Base-by-base conservation (phyloP, 2,329 filamentous ascomycete genomes). In the Alternaria tenuissima region DNA sequence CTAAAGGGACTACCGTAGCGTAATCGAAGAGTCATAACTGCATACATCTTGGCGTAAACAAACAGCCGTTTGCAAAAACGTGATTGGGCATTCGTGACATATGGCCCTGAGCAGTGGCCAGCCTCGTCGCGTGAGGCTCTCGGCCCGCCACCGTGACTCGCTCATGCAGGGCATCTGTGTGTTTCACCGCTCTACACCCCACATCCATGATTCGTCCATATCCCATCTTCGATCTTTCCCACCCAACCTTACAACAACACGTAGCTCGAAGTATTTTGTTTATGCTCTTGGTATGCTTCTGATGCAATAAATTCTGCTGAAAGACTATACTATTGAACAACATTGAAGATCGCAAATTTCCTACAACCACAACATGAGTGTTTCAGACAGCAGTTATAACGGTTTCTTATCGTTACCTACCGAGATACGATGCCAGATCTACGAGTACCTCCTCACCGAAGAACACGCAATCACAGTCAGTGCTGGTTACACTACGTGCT, bases 371-470 rank as follows among this genome's bases (percentile, higher is more conserved):
- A 52, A 14, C 3, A 61, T 61, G 58, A 9, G 12, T 14, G 43
- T 26, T n/a, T 32, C 49, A 11, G 42, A 59, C 18, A 53, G 46
- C 49, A 39, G 41, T 16, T 57, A 64, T 46, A 64, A 67, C 38
- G 65, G 60, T 38, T 65, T 72, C 41, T 61, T 71, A 20, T 63
- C 64, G 7, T 49, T 81, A 14, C 79, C 80, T 5, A 70, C 75
- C 20, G 80, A 82, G 67, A 63, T 82, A 24, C 75, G 80, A 44
- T 79, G 81, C 38, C 69, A 76, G 16, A 80, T 82, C 51, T 82
- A 81, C 70, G 72, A 76, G 34, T 76, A 76, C 57, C 75, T 78
- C 18, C 71, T 81, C 24, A 68, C 74, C 57, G 76, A 79, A 55
- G 62, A 68, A 32, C 69, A 75, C 28, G 63, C 65, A 16, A 73